Conservation (phyloP, 129 eudicot species). For the Smallanthus sonchifolius region DNA sequence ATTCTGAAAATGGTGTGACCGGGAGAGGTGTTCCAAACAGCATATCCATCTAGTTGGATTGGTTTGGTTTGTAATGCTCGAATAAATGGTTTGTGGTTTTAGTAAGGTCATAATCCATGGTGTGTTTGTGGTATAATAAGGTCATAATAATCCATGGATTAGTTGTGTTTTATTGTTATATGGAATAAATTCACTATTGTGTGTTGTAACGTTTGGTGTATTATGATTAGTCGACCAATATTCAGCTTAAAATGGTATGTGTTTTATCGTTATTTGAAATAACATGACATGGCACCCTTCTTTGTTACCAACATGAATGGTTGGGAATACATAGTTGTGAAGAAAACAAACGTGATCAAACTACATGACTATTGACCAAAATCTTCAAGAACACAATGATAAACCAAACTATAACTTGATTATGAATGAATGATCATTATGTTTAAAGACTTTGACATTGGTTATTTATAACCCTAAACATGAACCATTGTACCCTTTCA, state of each 20-base stretch:
- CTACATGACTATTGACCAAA: too few relatives aligned
- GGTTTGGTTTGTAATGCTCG: not conserved
- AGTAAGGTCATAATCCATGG: constrained; percentile 13
- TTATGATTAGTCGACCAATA: too few relatives aligned
- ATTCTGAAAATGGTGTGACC: constrained; percentile 36
- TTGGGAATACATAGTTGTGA: not conserved
- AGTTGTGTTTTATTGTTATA: not conserved
- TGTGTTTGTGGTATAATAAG: not conserved
- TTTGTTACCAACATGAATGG: not conserved
- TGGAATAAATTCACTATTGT: not conserved
- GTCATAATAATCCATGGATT: constrained; percentile 3
- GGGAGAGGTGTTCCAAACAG: constrained; percentile 48
- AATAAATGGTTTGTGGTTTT: not conserved
- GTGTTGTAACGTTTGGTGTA: not conserved
- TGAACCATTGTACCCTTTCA: too few relatives aligned
- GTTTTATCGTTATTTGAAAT: too few relatives aligned
- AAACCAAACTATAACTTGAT: too few relatives aligned
- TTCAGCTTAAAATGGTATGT: too few relatives aligned
- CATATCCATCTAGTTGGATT: constrained; percentile 31
- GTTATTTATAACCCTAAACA: too few relatives aligned
- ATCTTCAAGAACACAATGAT: too few relatives aligned
- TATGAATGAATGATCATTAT: too few relatives aligned
- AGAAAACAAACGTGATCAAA: not conserved
- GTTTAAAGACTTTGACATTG: too few relatives aligned
- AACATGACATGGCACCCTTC: not conserved